phyloP scores from a whole-genome alignment of 345 rosid genomes.

The Aquilaria sinensis region DNA sequence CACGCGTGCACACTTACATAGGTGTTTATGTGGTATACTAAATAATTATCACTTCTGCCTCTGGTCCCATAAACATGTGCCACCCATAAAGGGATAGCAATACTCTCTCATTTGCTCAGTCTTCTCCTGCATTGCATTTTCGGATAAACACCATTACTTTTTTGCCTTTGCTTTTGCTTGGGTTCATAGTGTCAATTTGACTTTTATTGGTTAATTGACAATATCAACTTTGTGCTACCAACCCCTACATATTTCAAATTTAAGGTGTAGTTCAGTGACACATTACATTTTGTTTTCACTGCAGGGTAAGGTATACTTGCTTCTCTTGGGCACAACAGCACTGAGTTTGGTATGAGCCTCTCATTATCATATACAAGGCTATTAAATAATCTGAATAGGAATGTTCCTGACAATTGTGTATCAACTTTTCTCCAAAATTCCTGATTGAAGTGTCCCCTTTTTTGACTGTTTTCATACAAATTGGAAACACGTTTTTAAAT shows the following conservation, averaged over 20 bases:
- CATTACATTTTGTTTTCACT: background rate
- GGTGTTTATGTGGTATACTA: no score
- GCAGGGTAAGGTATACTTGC: slow-evolving; percentile 72
- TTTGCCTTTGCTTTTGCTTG: no score
- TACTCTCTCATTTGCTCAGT: background rate
- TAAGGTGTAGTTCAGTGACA: background rate
- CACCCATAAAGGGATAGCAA: background rate
- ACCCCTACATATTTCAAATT: background rate
- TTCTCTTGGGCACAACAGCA: slow-evolving; percentile 89
- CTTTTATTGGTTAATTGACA: no score
- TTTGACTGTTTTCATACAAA: background rate
- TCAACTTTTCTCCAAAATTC: background rate
- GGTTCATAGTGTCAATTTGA: no score
- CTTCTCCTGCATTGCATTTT: no score
- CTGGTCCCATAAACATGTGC: no score
- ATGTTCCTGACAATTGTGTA: background rate
- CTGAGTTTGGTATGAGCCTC: slow-evolving; percentile 57
- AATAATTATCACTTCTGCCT: no score
- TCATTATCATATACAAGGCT: slow-evolving; percentile 4
- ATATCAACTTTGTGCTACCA: no score
- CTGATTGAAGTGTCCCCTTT: background rate
- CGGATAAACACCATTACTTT: no score
- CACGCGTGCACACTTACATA: no score
- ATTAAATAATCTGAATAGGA: background rate
- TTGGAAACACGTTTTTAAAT: no score